Conservation (phyloP, 352 stramenopile genomes). For the Globisporangium nunn region DNA sequence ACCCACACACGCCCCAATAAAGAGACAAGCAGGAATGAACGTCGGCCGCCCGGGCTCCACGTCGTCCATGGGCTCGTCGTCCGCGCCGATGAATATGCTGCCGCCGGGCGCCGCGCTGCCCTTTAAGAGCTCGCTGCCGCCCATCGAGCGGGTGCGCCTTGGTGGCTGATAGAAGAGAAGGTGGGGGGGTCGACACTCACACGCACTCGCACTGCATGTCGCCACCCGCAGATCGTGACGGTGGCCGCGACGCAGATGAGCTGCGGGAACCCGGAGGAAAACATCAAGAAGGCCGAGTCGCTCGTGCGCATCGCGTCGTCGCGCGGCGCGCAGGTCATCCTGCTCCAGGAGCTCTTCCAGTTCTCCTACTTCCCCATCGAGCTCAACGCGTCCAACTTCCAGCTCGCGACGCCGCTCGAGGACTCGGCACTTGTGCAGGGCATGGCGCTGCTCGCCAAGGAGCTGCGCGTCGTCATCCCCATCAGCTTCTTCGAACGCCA, state of each 20-base stretch:
- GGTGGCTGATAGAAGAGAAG: not conserved
- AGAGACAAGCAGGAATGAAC: constrained; percentile 8
- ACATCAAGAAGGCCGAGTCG: constrained; percentile 88
- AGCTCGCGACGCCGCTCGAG: constrained; percentile 76
- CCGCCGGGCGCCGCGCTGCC: constrained; percentile 14
- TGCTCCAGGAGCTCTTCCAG: constrained; percentile 90
- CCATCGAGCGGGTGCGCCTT: constrained; percentile 45
- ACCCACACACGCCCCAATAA: too few species aligned
- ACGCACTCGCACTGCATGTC: too few species aligned
- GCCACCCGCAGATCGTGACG: constrained; percentile 51
- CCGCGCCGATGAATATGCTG: constrained; percentile 15
- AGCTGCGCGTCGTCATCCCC: constrained; percentile 87
- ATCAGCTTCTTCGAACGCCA: constrained; percentile 91
- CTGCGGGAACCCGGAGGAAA: constrained; percentile 80
- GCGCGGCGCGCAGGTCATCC: constrained; percentile 83
- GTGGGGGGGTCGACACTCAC: not conserved
- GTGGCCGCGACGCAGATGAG: constrained; percentile 87
- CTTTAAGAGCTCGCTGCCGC: constrained; percentile 37
- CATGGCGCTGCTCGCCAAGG: constrained; percentile 86
- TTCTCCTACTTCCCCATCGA: constrained; percentile 91
- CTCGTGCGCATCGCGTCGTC: constrained; percentile 86
- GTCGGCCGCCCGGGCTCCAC: constrained; percentile 19
- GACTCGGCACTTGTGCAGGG: constrained; percentile 80
- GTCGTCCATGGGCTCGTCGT: constrained; percentile 21
- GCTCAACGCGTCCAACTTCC: constrained; percentile 84